Evolutionary conservation across 2,329 filamentous ascomycete species (phyloP), one percentile per base, ranked within the genome.

Genomic region (Myriosclerotinia scirpicola): DNA sequence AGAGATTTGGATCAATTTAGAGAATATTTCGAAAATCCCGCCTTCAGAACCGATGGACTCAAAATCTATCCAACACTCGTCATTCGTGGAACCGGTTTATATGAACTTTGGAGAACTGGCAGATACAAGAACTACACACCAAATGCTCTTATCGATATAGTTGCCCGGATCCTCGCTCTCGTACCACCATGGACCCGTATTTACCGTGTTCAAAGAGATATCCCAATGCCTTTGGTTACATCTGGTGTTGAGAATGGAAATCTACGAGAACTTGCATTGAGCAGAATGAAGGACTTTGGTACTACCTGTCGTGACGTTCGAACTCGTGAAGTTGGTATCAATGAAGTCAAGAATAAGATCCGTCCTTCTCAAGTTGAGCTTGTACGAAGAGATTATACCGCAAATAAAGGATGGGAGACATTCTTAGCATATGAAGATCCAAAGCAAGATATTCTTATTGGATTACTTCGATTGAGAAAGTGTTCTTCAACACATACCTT

Each of bases 181-280:
- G 90, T 99, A 0, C 95, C 95, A 1, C 95, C 95, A 1, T 99
- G 95, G 95, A 99, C 96, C 0, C 88, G 95, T 69, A 99, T 99
- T 75, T 99, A 99, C 81, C 92, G 95, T 68, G 95, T 99, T 0
- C 95, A 99, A 81, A 88, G 95, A 77, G 95, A 99, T 79, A 99
- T 99, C 67, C 95, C 95, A n/a, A 99, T 99, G 95, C 95, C 95
- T 0, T 84, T 99, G 34, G 96, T 99, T n/a, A 98, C 95, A 0
- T 96, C 94, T 0, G 95, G 95, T 52, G 95, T 99, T 0, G 95
- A 99, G 80, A 99, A 99, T 73, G 95, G 95, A 69, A 99, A 99
- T 76, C 81, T 99, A 50, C 88, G 95, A 69, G 95, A 99, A 78
- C 82, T 99, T 59, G 94, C 95, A 0, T 82, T 99, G 65, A 93